phyloP scores from a whole-genome alignment of 352 stramenopile genomes.

The Pythium biforme region DNA sequence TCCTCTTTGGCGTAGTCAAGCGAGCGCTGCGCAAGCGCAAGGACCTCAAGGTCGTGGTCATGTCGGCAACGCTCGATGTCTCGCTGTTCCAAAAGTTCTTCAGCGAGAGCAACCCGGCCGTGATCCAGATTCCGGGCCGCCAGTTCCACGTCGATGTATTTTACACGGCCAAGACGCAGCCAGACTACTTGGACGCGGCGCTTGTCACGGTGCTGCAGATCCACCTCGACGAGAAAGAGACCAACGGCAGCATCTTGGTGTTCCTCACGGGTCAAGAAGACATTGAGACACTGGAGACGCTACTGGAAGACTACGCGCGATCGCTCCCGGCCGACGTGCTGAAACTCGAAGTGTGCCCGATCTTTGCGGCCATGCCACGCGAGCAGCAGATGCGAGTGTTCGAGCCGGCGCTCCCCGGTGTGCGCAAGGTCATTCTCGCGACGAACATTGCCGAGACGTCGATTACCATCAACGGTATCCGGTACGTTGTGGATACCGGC shows the following conservation, averaged over 20 bases:
- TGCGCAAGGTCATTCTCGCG: slow-evolving; percentile 92
- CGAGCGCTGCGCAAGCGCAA: slow-evolving; percentile 73
- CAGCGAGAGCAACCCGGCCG: slow-evolving; percentile 65
- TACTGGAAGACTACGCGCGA: slow-evolving; percentile 83
- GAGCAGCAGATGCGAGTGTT: slow-evolving; percentile 96
- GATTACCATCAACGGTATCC: slow-evolving; percentile 98
- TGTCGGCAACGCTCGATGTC: slow-evolving; percentile 98
- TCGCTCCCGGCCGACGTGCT: slow-evolving; percentile 62
- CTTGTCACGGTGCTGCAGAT: slow-evolving; percentile 90
- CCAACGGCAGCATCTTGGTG: slow-evolving; percentile 90
- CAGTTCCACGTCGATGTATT: slow-evolving; percentile 90
- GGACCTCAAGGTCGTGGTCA: slow-evolving; percentile 95
- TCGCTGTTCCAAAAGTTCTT: slow-evolving; percentile 94
- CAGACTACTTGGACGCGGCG: slow-evolving; percentile 89
- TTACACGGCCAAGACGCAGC: slow-evolving; percentile 85
- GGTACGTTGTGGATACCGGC: slow-evolving; percentile 84
- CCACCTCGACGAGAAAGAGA: slow-evolving; percentile 73
- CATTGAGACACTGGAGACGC: slow-evolving; percentile 91
- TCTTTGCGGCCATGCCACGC: slow-evolving; percentile 95
- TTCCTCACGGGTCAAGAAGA: slow-evolving; percentile 96
- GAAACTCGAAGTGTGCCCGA: slow-evolving; percentile 91
- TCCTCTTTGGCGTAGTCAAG: slow-evolving; percentile 89
- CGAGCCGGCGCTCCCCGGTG: slow-evolving; percentile 63
- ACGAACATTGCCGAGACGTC: slow-evolving; percentile 98
- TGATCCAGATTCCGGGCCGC: slow-evolving; percentile 87